A percentile compares a stretch with the other conserved stretches of the same genome.
Conservation (phyloP, 2,329 filamentous ascomycete genomes). For the Malbranchea zuffiana region DNA sequence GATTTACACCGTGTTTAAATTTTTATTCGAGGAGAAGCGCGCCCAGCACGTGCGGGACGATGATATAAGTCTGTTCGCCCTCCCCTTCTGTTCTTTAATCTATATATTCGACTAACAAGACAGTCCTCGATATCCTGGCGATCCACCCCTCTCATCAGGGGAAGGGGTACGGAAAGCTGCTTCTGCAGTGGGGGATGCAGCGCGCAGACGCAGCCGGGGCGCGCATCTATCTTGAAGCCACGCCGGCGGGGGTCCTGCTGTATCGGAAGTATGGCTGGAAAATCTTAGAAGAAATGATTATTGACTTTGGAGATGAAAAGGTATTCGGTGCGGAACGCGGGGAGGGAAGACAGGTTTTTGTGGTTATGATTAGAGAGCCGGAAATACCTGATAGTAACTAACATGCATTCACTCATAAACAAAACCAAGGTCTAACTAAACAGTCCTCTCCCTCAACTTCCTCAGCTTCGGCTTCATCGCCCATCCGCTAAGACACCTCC, state of each 20-base stretch:
- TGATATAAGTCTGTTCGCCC: conserved; percentile 5
- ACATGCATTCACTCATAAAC: too few species aligned
- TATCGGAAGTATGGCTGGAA: conserved; percentile 6
- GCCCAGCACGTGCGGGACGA: neutral
- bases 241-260: conserved; percentile 1
- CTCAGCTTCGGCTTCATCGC: conserved; percentile 40
- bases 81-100: neutral
- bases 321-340: neutral
- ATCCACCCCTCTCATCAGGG: conserved; percentile 4
- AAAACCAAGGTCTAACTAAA: too few species aligned
- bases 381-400: too few species aligned
- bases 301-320: neutral
- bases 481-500: conserved; percentile 51
- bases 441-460: neutral
- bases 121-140: conserved; percentile 6
- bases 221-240: conserved; percentile 7
- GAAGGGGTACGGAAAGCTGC: conserved; percentile 1
- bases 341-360: neutral
- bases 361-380: conserved; percentile 4
- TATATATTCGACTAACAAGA: neutral
- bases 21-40: neutral
- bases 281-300: conserved; percentile 1
- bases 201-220: conserved; percentile 1
- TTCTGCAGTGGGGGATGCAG: conserved; percentile 7
- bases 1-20: neutral